A percentile compares a stretch with the other conserved stretches of the same genome.
phyloP scores from a whole-genome alignment of 2,329 filamentous ascomycete species.

The Elsinoe australis region DNA sequence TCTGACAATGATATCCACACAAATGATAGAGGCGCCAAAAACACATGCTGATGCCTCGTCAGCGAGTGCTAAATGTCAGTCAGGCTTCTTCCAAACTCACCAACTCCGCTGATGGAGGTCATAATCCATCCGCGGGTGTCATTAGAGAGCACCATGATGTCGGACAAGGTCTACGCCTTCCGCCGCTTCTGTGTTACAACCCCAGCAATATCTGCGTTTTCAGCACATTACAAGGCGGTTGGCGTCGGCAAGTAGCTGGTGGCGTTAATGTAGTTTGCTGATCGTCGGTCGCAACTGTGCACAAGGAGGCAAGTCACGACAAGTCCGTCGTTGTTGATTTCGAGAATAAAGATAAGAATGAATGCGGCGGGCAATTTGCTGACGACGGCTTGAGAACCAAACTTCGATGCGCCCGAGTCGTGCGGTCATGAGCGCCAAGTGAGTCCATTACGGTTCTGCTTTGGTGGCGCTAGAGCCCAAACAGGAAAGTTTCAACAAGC shows the following conservation, averaged over 20 bases:
- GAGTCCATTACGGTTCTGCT: too few relatives aligned
- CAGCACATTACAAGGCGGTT: not conserved
- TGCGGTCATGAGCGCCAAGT: too few relatives aligned
- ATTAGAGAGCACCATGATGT: constrained; percentile 54
- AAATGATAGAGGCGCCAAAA: constrained; percentile 75
- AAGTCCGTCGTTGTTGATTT: too few relatives aligned
- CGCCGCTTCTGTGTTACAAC: not conserved
- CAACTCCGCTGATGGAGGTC: constrained; percentile 71
- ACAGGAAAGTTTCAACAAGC: too few relatives aligned
- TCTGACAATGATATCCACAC: constrained; percentile 69
- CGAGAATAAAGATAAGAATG: too few relatives aligned
- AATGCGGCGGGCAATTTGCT: too few relatives aligned
- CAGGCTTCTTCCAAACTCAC: constrained; percentile 34
- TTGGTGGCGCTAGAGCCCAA: too few relatives aligned
- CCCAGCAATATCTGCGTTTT: not conserved
- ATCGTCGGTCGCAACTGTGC: not conserved
- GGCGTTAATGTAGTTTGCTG: not conserved
- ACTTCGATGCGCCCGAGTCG: too few relatives aligned
- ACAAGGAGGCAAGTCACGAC: too few relatives aligned
- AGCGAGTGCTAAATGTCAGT: not conserved
- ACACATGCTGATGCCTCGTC: constrained; percentile 52
- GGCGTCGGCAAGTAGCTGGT: constrained; percentile 9
- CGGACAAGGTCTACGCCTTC: not conserved
- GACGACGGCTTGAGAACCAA: too few relatives aligned
- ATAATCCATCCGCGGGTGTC: constrained; percentile 93